Evolutionary conservation across 306 rosid genomes (phyloP), one percentile per base, ranked within the genome.

Genomic region (Pyrus pyrifolia): DNA sequence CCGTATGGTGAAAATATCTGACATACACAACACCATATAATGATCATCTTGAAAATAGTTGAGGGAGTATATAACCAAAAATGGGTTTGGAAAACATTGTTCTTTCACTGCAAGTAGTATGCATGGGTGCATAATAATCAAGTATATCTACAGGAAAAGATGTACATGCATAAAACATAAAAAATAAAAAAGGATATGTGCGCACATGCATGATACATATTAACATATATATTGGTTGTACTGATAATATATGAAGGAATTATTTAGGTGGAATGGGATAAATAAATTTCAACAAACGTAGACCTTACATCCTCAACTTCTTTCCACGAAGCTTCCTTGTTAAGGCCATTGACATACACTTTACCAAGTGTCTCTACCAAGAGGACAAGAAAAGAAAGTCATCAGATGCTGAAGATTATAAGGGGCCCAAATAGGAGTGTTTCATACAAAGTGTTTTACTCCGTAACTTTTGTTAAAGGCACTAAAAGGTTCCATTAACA

Each of bases 1-100:
- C 97, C 97, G 77, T 84, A 90, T 68, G 92, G 83, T 25, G 95
- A 90, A 89, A 94, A 94, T 84, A 94, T 87, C 98, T 94, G 91
- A 63, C 66, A 22, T 58, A 75, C 68, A 79, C 75, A 83, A 60
- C 42, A 84, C 71, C 77, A 81, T 30, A 61, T 35, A 78, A 75
- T 15, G 33, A 57, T 33, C 44, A 52, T 5, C 42, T 59, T 59
- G 55, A 58, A 42, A 63, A 59, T 14, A 60, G 38, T 35, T 72
- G 49, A 31, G n/a, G 25, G 2, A 71, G 67, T 38, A 38, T 14
- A 59, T 57, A 58, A 57, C 23, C 12, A 57, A 57, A 72, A 35
- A n/a, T 7, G 67, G 52, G 52, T 55, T 55, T 19, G 21, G 44
- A 52, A 52, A 55, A 30, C 46, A 5, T 21, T 33, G 27, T 70